These are phyloP conservation scores for Syncephalis fuscata DNA, from an alignment of 371 early-diverging fungal genomes.

Conservation along the genomic window DNA sequence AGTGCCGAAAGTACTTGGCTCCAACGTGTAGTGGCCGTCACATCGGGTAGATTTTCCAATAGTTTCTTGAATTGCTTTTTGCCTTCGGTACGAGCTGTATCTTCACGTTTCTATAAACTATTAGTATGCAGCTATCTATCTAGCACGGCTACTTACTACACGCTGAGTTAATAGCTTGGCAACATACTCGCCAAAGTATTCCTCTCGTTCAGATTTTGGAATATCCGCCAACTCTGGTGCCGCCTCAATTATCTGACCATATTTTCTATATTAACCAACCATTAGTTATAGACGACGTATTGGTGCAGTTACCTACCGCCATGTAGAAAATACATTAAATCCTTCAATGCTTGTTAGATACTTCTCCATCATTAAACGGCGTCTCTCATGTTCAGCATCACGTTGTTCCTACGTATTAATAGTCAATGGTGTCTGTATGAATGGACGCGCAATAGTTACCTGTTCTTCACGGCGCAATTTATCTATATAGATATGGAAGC, in stretches of 20 bases:
- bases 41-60: background rate
- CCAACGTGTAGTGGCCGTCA: background rate
- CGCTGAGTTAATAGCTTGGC: background rate
- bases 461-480: constrained; percentile 30
- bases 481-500: constrained; percentile 53
- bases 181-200: background rate
- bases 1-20: constrained; percentile 6
- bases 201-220: background rate
- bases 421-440: background rate
- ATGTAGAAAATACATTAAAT: no score
- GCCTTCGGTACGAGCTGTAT: no score
- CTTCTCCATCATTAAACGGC: constrained; percentile 5
- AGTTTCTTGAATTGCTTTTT: background rate
- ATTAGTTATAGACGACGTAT: no score
- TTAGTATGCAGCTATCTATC: background rate
- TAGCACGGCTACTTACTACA: background rate
- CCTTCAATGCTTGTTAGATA: constrained; percentile 4
- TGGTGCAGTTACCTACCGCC: no score
- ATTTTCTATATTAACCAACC: background rate
- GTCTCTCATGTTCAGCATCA: background rate
- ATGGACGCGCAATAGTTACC: constrained; percentile 3
- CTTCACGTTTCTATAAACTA: background rate
- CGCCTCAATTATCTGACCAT: background rate
- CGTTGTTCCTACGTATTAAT: background rate
- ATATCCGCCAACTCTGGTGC: background rate